Conservation (phyloP, 345 rosid genomes). For the Aethionema arabicum region DNA sequence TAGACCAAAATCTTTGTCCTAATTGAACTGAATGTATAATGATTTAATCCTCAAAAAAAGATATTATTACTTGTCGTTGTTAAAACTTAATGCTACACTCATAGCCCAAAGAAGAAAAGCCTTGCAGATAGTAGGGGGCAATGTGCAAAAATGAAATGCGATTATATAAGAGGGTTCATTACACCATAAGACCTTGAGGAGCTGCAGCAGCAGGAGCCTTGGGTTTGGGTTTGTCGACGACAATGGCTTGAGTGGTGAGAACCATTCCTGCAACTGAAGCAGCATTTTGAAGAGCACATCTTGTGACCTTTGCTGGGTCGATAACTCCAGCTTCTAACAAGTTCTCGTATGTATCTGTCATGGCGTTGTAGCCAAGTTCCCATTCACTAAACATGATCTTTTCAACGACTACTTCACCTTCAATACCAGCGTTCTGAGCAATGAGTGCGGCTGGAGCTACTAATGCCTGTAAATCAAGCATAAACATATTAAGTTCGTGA, state of each 20-base stretch:
- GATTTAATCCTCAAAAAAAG: not conserved
- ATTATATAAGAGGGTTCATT: slow-evolving; percentile 17
- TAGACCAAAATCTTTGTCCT: slow-evolving; percentile 23
- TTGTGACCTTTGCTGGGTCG: slow-evolving; percentile 91
- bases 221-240: slow-evolving; percentile 81
- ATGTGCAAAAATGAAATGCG: not conserved
- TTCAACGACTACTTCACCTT: slow-evolving; percentile 95
- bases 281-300: slow-evolving; percentile 92
- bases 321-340: slow-evolving; percentile 86
- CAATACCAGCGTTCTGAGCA: slow-evolving; percentile 93
- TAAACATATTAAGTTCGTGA: not conserved
- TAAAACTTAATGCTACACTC: slow-evolving; percentile 34
- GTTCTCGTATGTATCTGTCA: slow-evolving; percentile 87
- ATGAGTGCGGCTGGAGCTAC: slow-evolving; percentile 86
- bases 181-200: slow-evolving; percentile 63
- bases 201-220: slow-evolving; percentile 56
- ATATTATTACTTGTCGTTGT: slow-evolving; percentile 25
- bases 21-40: too few species aligned
- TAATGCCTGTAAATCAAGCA: slow-evolving; percentile 54
- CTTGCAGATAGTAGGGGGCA: slow-evolving; percentile 29
- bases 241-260: slow-evolving; percentile 95
- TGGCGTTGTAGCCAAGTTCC: slow-evolving; percentile 94
- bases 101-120: slow-evolving; percentile 10
- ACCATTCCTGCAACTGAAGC: slow-evolving; percentile 99
- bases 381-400: slow-evolving; percentile 71